A percentile compares a stretch with the other conserved stretches of the same genome.
Conservation (phyloP, 768 basidiomycete species). For the Dioszegia crocea region DNA sequence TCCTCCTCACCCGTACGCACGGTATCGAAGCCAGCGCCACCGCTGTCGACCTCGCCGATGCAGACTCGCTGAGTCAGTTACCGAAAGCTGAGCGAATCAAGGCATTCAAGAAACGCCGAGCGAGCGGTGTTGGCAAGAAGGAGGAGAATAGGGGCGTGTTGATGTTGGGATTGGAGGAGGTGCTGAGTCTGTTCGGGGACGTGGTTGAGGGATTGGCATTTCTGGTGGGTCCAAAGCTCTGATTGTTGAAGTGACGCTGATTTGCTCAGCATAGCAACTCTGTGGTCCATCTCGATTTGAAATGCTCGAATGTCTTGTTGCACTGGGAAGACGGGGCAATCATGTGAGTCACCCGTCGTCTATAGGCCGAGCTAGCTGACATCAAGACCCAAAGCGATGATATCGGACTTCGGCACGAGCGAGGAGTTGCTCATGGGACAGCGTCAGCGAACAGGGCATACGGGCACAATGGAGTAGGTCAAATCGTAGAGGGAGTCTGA, state of each 20-base stretch:
- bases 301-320: conserved; percentile 86
- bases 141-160: conserved; percentile 61
- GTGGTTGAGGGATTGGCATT: conserved; percentile 82
- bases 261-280: conserved; percentile 50
- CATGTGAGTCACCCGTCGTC: conserved; percentile 56
- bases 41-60: conserved; percentile 30
- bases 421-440: conserved; percentile 77
- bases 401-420: conserved; percentile 93
- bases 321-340: conserved; percentile 84
- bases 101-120: conserved; percentile 37
- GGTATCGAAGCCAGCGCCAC: conserved; percentile 23
- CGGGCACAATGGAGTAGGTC: conserved; percentile 85
- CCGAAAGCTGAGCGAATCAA: conserved; percentile 36
- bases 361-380: not conserved
- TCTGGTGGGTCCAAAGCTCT: conserved; percentile 57
- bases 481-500: not conserved
- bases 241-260: not conserved
- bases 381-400: conserved; percentile 79
- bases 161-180: conserved; percentile 77
- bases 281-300: conserved; percentile 87
- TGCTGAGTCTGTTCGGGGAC: conserved; percentile 73
- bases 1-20: conserved; percentile 41
- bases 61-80: conserved; percentile 25
- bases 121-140: conserved; percentile 21
- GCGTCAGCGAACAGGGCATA: conserved; percentile 76